Percentiles rank a stretch among this genome's conserved stretches.
Conservation (phyloP, 306 rosid genomes). For the Quercus aquifolioides region DNA sequence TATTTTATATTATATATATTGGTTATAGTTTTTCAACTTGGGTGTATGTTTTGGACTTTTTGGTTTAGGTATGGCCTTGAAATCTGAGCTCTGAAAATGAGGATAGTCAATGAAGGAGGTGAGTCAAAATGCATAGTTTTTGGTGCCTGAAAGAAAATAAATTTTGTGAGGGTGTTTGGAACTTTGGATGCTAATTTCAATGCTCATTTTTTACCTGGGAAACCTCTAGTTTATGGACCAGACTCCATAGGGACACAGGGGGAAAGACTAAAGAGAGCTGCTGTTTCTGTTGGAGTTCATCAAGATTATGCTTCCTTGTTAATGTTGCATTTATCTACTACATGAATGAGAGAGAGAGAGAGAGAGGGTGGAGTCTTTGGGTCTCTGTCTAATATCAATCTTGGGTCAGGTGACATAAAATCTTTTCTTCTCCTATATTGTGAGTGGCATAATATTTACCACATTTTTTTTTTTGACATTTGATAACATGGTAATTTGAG, state of each 20-base stretch:
- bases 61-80: slow-evolving; percentile 6
- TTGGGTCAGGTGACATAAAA: slow-evolving; percentile 20
- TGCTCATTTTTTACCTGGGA: slow-evolving; percentile 44
- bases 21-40: background rate
- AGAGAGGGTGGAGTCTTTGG: background rate
- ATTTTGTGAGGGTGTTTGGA: slow-evolving; percentile 28
- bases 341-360: slow-evolving; percentile 6
- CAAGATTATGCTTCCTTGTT: slow-evolving; percentile 16
- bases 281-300: slow-evolving; percentile 20
- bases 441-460: no score
- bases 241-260: slow-evolving; percentile 8
- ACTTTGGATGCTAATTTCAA: slow-evolving; percentile 22
- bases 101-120: slow-evolving; percentile 33
- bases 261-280: background rate
- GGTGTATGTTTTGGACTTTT: background rate
- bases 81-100: slow-evolving; percentile 58
- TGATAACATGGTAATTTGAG: no score
- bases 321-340: slow-evolving; percentile 5
- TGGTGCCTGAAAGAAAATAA: slow-evolving; percentile 45
- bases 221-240: slow-evolving; percentile 28
- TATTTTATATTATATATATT: background rate
- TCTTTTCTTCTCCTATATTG: background rate
- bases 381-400: slow-evolving; percentile 19
- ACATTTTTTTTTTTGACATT: no score
- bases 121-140: slow-evolving; percentile 51